Evolutionary conservation across 2,329 filamentous ascomycete species (phyloP).

Genomic region (Achaetomium macrosporum): DNA sequence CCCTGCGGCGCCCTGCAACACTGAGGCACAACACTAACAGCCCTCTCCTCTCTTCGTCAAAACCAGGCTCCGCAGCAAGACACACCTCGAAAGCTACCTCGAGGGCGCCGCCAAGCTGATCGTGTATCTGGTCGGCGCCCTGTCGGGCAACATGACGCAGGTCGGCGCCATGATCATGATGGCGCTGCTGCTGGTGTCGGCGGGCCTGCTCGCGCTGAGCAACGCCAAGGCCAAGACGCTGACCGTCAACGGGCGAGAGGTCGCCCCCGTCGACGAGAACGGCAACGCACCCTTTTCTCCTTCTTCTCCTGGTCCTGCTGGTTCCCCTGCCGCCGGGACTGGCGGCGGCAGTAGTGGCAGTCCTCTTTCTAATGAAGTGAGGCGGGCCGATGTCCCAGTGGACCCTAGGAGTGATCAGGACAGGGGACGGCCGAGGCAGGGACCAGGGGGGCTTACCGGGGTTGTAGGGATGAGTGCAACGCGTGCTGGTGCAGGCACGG

Average conservation of each 20-base stretch:
- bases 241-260: slow-evolving; percentile 44
- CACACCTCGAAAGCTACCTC: slow-evolving; percentile 44
- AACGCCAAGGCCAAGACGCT: slow-evolving; percentile 45
- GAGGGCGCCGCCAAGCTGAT: slow-evolving; percentile 50
- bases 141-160: slow-evolving; percentile 51
- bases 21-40: too few species aligned
- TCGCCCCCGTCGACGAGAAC: too few species aligned
- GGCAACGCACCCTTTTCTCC: too few species aligned
- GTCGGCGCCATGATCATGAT: slow-evolving; percentile 47
- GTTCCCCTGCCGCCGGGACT: slow-evolving; percentile 29
- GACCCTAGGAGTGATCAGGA: background rate
- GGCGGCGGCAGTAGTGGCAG: background rate
- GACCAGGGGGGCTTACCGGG: background rate
- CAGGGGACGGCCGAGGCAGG: background rate
- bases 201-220: slow-evolving; percentile 47
- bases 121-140: slow-evolving; percentile 51
- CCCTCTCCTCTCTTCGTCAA: too few species aligned
- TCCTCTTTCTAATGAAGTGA: too few species aligned
- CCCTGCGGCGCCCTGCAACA: too few species aligned
- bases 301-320: too few species aligned
- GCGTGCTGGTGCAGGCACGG: too few species aligned
- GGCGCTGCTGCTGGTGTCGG: slow-evolving; percentile 45
- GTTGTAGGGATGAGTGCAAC: background rate
- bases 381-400: too few species aligned
- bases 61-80: slow-evolving; percentile 45